These are phyloP conservation scores for Prunus davidiana DNA, from an alignment of 306 rosid genomes.

Conservation along the genomic window DNA sequence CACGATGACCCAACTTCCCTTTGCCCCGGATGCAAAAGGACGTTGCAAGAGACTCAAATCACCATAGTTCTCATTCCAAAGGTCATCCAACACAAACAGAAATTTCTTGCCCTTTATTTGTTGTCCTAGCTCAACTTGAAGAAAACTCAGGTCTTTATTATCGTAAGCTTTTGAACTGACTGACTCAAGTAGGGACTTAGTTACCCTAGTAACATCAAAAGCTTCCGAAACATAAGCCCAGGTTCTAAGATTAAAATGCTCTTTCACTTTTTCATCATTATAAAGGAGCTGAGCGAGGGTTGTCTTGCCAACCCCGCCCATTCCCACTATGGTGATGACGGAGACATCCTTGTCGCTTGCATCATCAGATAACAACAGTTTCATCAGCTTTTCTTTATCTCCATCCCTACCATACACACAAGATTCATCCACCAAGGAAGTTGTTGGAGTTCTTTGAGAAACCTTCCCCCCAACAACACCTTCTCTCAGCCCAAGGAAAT, in stretches of 20 bases:
- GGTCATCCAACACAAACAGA: no score
- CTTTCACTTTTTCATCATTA: not conserved
- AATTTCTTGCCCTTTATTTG: no score
- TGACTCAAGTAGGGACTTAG: no score
- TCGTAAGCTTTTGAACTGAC: no score
- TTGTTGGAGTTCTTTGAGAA: not conserved
- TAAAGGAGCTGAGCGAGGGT: conserved; percentile 10
- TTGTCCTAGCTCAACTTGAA: no score
- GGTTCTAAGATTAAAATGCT: not conserved
- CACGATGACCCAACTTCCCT: no score
- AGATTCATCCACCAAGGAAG: not conserved
- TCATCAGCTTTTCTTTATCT: not conserved
- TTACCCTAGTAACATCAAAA: not conserved
- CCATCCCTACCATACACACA: not conserved
- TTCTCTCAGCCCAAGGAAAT: not conserved
- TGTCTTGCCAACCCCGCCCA: conserved; percentile 5
- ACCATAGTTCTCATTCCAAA: no score
- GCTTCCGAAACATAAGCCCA: not conserved
- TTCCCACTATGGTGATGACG: not conserved
- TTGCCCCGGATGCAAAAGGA: no score
- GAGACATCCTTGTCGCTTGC: not conserved
- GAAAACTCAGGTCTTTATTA: no score
- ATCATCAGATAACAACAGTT: not conserved
- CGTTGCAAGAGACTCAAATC: no score
- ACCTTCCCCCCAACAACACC: not conserved